Conservation (phyloP, 176 grass and related monocot genomes). For the Raddia distichophylla region DNA sequence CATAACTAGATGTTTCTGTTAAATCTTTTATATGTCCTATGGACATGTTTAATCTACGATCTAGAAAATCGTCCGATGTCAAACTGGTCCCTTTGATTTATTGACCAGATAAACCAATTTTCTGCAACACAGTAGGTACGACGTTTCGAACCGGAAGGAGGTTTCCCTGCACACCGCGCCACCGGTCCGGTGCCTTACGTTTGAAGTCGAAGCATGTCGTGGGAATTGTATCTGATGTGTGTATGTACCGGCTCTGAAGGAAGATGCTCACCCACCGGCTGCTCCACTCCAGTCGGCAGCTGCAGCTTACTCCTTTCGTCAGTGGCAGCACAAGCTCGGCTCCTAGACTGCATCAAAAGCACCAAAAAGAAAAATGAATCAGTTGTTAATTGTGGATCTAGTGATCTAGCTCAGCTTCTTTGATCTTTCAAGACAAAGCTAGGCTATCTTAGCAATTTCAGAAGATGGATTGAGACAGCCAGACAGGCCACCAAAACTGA, state of each 20-base stretch:
- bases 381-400: conserved; percentile 16
- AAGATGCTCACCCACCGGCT: conserved; percentile 30
- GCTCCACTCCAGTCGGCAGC: background rate
- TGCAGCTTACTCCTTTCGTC: background rate
- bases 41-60: too few species aligned
- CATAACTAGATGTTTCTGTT: too few species aligned
- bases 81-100: too few species aligned
- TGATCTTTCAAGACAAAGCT: conserved; percentile 18
- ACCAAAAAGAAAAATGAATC: background rate
- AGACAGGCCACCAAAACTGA: background rate
- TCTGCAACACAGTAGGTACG: conserved; percentile 23
- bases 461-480: background rate
- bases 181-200: conserved; percentile 34
- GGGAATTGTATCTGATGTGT: background rate
- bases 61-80: too few species aligned
- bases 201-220: conserved; percentile 51
- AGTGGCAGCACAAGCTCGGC: conserved; percentile 3
- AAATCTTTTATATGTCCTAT: too few species aligned
- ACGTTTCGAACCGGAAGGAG: background rate
- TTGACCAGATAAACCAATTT: too few species aligned
- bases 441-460: background rate
- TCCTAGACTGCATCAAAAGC: conserved; percentile 38
- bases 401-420: background rate
- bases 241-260: conserved; percentile 40
- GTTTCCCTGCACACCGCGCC: background rate